Evolutionary conservation across 2,329 filamentous ascomycete genomes (phyloP), one percentile per base, ranked within the genome.

Genomic region (Trichoderma sp.): DNA sequence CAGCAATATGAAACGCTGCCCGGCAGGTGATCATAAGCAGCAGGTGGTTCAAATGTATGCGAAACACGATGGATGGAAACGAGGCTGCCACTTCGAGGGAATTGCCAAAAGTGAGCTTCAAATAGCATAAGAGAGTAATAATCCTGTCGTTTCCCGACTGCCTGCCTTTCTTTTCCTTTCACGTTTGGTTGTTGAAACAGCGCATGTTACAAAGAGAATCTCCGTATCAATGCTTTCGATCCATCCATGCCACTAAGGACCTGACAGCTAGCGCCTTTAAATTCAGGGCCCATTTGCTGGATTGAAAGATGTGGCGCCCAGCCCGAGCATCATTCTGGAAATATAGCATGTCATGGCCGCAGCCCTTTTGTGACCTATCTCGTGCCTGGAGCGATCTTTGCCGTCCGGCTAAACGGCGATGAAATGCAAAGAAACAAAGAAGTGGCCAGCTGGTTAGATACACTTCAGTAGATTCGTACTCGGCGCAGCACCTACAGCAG

Each of bases 1-100:
- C 21, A 37, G 11, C 18, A 24, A 4, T n/a, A 54, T 64, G 60
- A 64, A 64, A 64, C 60, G 21, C 52, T 64, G 32, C 46, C 16
- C 8, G 46, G 28, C 24, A 37, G 30, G 21, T 63, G n/a, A 21
- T 61, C 18, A n/a, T 8, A 30, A 59, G 37, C 26, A 46, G 26
- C 39, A 46, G 18, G 43, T 46, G 43, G 18, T 21, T 11, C 4
- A 21, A n/a, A 21, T 49, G 46, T 24, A 49, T 46, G 58, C 58
- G 43, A 60, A n/a, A 60, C 46, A 52, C 13, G 46, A 18, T 64
- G 32, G 59, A 21, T 28, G n/a, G 39, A 60, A 28, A 4, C 2
- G 18, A 11, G 4, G 21, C 8, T 51, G 60, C 13, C 21, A 3
- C n/a, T 49, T 16, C 11, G 46, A 24, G 39, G 16, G 5, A 10